Base-by-base conservation (phyloP, 768 basidiomycete genomes). In the Mycena venus region DNA sequence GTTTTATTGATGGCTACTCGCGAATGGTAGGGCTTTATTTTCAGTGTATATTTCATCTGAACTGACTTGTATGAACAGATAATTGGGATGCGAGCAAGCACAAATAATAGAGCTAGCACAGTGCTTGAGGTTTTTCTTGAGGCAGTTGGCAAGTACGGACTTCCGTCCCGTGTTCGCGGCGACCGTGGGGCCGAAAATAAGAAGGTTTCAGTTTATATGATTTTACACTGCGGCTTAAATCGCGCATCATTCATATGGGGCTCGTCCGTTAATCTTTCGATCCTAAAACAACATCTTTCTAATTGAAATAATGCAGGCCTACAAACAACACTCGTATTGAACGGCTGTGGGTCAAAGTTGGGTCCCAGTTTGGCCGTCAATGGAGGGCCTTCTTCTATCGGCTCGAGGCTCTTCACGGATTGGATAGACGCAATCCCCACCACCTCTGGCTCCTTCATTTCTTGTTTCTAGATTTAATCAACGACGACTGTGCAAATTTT, bases 1-100 rank as follows among this genome's bases (percentile, higher is more conserved):
- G 80, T 0, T 68, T 79, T 61, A 68, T 81, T 51, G 82, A 85
- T 75, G 84, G 84, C 0, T 83, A 79, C 72, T 78, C 74, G 61
- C 74, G 79, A 15, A 82, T 78, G 21, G 82, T 83, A 53, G 19
- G 77, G 69, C 31, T 14, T 53, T 51, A 19, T 23, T 2, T n/a
- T n/a, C n/a, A 27, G 2, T 0, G 12, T 51, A 2, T 7, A 15
- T 42, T 1, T 21, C 11, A 15, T 42, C 32, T 70, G n/a, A n/a
- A n/a, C n/a, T n/a, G n/a, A n/a, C n/a, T n/a, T n/a, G n/a, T n/a
- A n/a, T n/a, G 21, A n/a, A 21, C 10, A 74, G 68, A 59, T 77
- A 5, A 70, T 64, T 31, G 76, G 44, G 29, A 32, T 79, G 21
- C 69, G 59, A 23, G 75, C 75, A 7, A 66, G 67, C 53, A 75